Conservation (phyloP, 371 early-diverging fungal species). For the Thermomucor indicae-seudaticae region DNA sequence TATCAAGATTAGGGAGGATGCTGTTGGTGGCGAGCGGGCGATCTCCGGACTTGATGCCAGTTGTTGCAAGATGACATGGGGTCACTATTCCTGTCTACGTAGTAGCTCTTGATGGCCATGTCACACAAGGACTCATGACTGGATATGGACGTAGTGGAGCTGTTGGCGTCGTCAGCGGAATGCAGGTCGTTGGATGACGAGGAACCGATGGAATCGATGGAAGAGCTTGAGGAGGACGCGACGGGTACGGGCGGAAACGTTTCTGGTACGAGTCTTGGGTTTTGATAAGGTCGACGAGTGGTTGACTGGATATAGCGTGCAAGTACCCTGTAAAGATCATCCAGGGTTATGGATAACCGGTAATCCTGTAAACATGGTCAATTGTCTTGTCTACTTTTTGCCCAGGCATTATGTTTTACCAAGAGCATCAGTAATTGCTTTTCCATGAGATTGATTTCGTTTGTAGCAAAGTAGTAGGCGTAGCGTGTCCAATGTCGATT, state of each 20-base stretch:
- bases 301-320: slow-evolving; percentile 1
- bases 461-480: slow-evolving; percentile 59
- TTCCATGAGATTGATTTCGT: slow-evolving; percentile 82
- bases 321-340: slow-evolving; percentile 7
- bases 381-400: background rate
- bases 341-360: slow-evolving; percentile 6
- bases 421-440: slow-evolving; percentile 70
- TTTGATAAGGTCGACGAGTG: background rate
- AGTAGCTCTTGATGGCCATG: background rate
- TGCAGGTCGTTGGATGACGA: background rate
- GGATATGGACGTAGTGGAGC: background rate
- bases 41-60: background rate
- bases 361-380: slow-evolving; percentile 1
- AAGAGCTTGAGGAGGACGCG: background rate
- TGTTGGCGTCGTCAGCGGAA: background rate
- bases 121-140: no score
- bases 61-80: background rate
- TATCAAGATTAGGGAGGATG: background rate
- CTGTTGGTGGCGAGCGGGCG: background rate
- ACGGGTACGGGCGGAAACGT: background rate
- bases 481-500: slow-evolving; percentile 76
- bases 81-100: background rate
- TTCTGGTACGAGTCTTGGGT: background rate
- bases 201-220: background rate
- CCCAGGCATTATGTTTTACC: slow-evolving; percentile 14